phyloP scores from a whole-genome alignment of 305 asterid genomes.

The Andrographis paniculata region DNA sequence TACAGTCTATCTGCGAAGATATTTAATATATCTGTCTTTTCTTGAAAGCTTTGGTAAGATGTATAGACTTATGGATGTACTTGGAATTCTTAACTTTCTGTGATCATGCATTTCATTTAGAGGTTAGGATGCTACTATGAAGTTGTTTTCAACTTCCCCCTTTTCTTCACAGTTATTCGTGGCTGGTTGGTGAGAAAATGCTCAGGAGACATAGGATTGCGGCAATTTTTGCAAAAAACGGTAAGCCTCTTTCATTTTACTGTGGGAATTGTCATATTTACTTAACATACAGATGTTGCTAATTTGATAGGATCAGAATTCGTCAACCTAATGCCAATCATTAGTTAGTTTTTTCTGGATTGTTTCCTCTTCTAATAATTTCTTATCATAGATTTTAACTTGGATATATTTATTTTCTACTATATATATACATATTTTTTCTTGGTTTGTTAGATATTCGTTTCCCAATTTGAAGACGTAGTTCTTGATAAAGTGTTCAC shows the following conservation, averaged over 20 bases:
- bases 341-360: no score
- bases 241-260: constrained; percentile 24
- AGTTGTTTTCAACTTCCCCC: neutral
- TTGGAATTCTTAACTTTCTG: neutral
- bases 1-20: neutral
- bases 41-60: neutral
- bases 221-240: constrained; percentile 75
- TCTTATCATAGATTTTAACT: neutral
- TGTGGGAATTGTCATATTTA: no score
- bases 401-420: neutral
- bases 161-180: constrained; percentile 57
- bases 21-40: neutral
- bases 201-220: constrained; percentile 69
- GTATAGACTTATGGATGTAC: neutral
- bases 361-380: neutral
- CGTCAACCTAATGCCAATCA: constrained; percentile 7
- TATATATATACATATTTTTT: no score
- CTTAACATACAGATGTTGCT: no score
- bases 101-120: no score
- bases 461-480: no score
- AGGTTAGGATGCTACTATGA: neutral
- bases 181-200: constrained; percentile 92
- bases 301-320: neutral
- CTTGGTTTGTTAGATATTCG: no score
- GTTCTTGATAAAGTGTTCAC: no score